Evolutionary conservation across 2,329 filamentous ascomycete species (phyloP).

Genomic region (Rhynchosporium graminicola): DNA sequence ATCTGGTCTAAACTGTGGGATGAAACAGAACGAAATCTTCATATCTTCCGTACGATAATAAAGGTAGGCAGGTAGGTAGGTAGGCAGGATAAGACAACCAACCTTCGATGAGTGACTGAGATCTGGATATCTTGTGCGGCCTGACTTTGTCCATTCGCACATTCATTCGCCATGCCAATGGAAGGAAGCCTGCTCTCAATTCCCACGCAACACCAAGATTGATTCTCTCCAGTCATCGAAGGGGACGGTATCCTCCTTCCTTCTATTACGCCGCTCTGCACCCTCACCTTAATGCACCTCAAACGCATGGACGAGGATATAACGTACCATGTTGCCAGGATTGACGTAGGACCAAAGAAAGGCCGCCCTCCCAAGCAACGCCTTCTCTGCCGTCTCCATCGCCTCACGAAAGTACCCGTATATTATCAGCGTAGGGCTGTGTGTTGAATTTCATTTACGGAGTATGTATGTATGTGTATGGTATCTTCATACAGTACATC

Average conservation of each 20-base stretch:
- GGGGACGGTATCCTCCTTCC: background rate
- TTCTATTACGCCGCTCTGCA: background rate
- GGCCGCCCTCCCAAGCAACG: background rate
- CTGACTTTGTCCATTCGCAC: conserved; percentile 2
- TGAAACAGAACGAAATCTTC: background rate
- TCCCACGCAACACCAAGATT: background rate
- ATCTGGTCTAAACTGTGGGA: background rate
- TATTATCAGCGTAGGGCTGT: too few relatives aligned
- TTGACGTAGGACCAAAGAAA: conserved; percentile 1
- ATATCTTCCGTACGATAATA: background rate
- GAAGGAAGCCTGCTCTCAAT: background rate
- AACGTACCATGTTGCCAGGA: background rate
- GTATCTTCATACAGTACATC: too few relatives aligned
- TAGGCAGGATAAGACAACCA: too few relatives aligned
- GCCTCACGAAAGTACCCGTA: background rate
- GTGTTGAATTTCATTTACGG: background rate
- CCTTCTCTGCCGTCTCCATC: background rate
- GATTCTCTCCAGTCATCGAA: conserved; percentile 1
- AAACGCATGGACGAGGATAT: conserved; percentile 8
- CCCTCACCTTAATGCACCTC: background rate
- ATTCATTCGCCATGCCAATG: background rate
- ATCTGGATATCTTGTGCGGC: background rate
- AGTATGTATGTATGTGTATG: too few relatives aligned
- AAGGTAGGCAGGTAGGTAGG: background rate
- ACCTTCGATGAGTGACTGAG: background rate